phyloP scores from a whole-genome alignment of 2,329 filamentous ascomycete genomes.

The Huntiella decipiens region DNA sequence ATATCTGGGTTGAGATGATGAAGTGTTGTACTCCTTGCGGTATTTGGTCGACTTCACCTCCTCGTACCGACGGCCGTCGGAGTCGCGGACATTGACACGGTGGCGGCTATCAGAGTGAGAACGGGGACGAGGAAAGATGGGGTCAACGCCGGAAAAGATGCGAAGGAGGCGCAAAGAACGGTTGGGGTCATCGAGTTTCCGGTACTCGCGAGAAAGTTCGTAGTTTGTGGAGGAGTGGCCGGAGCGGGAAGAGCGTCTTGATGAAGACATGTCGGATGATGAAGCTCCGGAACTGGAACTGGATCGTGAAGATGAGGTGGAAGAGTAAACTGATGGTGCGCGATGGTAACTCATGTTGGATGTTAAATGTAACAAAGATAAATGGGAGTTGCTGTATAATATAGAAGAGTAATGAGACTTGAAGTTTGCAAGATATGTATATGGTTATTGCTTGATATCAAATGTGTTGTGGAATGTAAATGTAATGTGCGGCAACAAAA shows the following conservation, averaged over 20 bases:
- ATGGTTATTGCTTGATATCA: neutral
- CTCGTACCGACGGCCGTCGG: neutral
- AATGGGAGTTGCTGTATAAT: neutral
- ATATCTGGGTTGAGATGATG: neutral
- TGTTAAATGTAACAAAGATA: neutral
- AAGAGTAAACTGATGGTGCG: slow-evolving; percentile 5
- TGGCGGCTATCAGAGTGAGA: slow-evolving; percentile 1
- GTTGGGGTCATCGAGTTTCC: slow-evolving; percentile 5
- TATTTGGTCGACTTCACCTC: neutral
- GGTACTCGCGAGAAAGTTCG: neutral
- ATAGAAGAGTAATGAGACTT: neutral
- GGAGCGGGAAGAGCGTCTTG: slow-evolving; percentile 1
- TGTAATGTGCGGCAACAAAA: too few relatives aligned
- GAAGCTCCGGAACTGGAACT: neutral
- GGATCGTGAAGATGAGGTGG: slow-evolving; percentile 1
- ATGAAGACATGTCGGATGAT: neutral
- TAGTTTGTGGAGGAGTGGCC: neutral
- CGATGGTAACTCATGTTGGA: slow-evolving; percentile 3
- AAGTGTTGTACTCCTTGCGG: neutral
- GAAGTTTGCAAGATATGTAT: neutral
- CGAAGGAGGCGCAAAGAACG: slow-evolving; percentile 8
- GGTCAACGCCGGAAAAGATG: slow-evolving; percentile 11
- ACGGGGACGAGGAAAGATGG: slow-evolving; percentile 7
- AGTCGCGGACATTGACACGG: neutral
- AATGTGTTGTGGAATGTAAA: too few relatives aligned